Base-by-base conservation (phyloP, 441 rosid genomes). In the Bocquillonia castaneifolia region DNA sequence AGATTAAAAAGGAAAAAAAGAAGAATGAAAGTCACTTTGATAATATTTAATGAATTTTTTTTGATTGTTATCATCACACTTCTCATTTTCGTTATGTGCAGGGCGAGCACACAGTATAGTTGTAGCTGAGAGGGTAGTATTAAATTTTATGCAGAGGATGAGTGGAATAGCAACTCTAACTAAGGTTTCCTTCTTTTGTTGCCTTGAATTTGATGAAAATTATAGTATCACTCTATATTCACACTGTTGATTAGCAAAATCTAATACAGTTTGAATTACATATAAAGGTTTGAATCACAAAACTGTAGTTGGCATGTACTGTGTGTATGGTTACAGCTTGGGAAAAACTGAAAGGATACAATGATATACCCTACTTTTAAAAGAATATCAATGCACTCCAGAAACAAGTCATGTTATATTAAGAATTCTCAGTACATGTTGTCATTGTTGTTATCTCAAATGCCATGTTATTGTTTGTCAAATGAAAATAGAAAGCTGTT, bases 91-190 rank as follows among this genome's bases (percentile, higher is more conserved):
- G 3, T 20, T 44, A 0, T 48, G 0, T 71, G 59, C 86, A 83
- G 98, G 98, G 34, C 82, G 75, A 52, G 97, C 99, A 29, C 91
- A 85, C 78, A 88, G 78, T 74, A 83, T 94, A 67, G 87, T 94
- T 76, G 88, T 87, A 64, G 90, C 98, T 22, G 99, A 94, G 81
- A 85, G 99, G 67, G 90, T 90, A 67, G 97, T 74, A 66, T 84
- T 94, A 58, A 92, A 94, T 76, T 94, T 92, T 77, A 88, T 94
- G 93, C 97, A 94, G 80, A 85, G 92, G 83, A 94, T 92, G 98
- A 94, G 98, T 66, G 99, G 97, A 72, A 90, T 90, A 75, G 98
- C 99, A 2, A 90, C 99, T 28, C 78, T 94, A 65, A 92, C 99
- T 55, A 88, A 87, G 96, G 98, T 91, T 32, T 68, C 2, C 71